These are phyloP conservation scores for Neopestalotiopsis clavispora DNA, from an alignment of 2,329 filamentous ascomycete species.

Conservation along the genomic window DNA sequence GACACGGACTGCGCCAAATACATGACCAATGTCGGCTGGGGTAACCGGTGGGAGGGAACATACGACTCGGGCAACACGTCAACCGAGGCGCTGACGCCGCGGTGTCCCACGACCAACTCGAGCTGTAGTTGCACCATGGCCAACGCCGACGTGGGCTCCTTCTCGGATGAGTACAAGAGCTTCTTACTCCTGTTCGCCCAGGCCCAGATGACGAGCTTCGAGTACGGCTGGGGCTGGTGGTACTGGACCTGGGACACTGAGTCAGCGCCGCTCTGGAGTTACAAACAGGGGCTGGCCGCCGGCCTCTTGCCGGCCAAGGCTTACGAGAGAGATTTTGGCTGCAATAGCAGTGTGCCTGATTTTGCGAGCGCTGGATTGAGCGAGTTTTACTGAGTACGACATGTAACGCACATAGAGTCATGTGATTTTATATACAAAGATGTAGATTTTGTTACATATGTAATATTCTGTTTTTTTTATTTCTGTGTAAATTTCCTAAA, in stretches of 20 bases:
- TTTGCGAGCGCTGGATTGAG: slow-evolving; percentile 51
- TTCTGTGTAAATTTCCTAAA: not conserved
- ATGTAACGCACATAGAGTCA: not conserved
- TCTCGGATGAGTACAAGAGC: slow-evolving; percentile 77
- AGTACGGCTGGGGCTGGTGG: slow-evolving; percentile 95
- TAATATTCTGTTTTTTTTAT: not conserved
- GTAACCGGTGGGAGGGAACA: slow-evolving; percentile 91
- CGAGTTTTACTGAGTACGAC: slow-evolving; percentile 41
- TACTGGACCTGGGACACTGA: slow-evolving; percentile 99
- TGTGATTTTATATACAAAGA: not conserved
- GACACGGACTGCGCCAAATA: slow-evolving; percentile 91
- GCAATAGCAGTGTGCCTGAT: slow-evolving; percentile 59
- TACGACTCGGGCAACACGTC: slow-evolving; percentile 69
- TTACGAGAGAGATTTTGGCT: slow-evolving; percentile 73
- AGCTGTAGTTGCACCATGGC: slow-evolving; percentile 76
- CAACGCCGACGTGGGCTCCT: slow-evolving; percentile 73
- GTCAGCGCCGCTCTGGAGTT: slow-evolving; percentile 87
- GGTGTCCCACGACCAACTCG: slow-evolving; percentile 71
- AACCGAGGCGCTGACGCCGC: slow-evolving; percentile 68
- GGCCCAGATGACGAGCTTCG: slow-evolving; percentile 94
- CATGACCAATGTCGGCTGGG: slow-evolving; percentile 88
- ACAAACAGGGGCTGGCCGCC: slow-evolving; percentile 76
- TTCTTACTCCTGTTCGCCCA: slow-evolving; percentile 91
- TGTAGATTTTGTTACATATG: not conserved
- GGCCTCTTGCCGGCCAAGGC: slow-evolving; percentile 81